Evolutionary conservation across 139 green algal genomes (phyloP).

Genomic region (Chlamydomonas eustigma): DNA sequence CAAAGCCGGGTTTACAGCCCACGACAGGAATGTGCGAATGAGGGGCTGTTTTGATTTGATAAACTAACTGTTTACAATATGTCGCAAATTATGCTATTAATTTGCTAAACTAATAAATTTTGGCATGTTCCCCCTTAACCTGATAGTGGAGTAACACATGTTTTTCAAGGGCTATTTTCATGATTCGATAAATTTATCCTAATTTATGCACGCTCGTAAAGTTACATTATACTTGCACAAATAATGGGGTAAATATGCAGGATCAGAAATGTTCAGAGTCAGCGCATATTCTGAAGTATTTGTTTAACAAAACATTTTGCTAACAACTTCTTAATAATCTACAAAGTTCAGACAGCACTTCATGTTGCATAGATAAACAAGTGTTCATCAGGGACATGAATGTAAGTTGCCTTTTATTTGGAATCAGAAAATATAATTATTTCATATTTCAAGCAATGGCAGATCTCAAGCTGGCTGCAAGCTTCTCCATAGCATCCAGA

Average conservation of each 20-base stretch:
- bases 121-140: too few relatives aligned
- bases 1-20: neutral
- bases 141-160: too few relatives aligned
- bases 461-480: constrained; percentile 49
- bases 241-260: too few relatives aligned
- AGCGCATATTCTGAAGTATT: neutral
- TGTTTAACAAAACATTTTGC: neutral
- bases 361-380: too few relatives aligned
- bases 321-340: neutral
- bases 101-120: neutral
- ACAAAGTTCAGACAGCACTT: neutral
- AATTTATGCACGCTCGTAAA: too few relatives aligned
- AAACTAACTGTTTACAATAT: neutral
- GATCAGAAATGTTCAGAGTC: neutral
- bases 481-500: constrained; percentile 50
- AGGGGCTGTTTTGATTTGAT: too few relatives aligned
- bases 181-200: too few relatives aligned
- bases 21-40: neutral
- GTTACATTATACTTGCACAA: too few relatives aligned
- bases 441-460: constrained; percentile 17
- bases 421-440: neutral
- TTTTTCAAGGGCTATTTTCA: too few relatives aligned
- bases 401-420: too few relatives aligned
- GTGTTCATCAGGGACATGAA: too few relatives aligned
- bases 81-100: neutral